Evolutionary conservation across 257 asterid genomes (phyloP), one percentile per base, ranked within the genome.

Genomic region (Solanum okadae): DNA sequence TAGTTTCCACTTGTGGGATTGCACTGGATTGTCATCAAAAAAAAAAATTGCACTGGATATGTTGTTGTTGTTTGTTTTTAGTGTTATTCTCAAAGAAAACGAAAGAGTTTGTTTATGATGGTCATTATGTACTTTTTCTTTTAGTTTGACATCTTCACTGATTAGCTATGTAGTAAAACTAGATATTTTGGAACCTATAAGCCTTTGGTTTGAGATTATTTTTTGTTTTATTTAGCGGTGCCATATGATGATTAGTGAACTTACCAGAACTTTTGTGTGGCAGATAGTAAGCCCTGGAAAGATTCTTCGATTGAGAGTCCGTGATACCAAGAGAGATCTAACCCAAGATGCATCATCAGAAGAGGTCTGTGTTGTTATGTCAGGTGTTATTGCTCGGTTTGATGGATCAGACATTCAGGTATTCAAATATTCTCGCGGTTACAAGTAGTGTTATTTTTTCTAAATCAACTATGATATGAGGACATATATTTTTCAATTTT

Each of bases 341-440:
- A 90, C 91, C 6, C 95, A 90, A 81, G 96, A 94, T 77, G 81
- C 93, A 61, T 91, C 98, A 0, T 89, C 93, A 10, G 98, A 96
- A 93, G 99, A 95, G 92, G 95, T 97, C 90, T 96, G 99, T 71
- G 91, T 94, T 81, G 98, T 97, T 89, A 93, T 95, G 98, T 91
- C 95, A 23, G 96, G 98, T 63, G 95, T 93, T 46, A 86, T 97
- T 91, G 98, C 98, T 81, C 96, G 98, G 23, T 92, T 97, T 90
- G 98, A 95, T 87, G 99, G 99, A 88, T 93, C 98, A 63, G 98
- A 96, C 84, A 93, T 97, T 88, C 96, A 93, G 99, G 99, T 97
- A 56, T n/a, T 70, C 44, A 0, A 33, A 49, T 49, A 31, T 10
- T 81, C 70, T 44, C 40, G 16, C 18, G 11, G 68, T 90, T 25